These are phyloP conservation scores for Starmerella lactis-condensi DNA, from an alignment of 805 yeast genomes.

Conservation along the genomic window DNA sequence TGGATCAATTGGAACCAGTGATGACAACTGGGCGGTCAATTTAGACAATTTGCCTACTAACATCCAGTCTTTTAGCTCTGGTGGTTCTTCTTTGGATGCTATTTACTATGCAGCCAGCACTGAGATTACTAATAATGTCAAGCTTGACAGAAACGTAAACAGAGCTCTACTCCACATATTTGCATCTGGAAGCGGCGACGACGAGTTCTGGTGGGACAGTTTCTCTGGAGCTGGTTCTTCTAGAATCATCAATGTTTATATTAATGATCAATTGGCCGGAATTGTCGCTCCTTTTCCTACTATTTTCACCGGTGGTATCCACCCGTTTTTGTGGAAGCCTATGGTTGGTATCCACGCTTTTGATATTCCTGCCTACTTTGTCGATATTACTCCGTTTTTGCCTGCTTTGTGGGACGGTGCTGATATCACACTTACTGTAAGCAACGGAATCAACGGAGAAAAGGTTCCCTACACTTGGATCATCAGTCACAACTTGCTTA, in stretches of 20 bases:
- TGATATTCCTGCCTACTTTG: conserved; percentile 49
- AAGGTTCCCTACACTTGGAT: conserved; percentile 20
- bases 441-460: conserved; percentile 14
- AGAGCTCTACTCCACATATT: conserved; percentile 38
- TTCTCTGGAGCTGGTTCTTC: conserved; percentile 19
- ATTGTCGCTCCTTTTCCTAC: conserved; percentile 52
- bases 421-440: conserved; percentile 36
- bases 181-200: conserved; percentile 58
- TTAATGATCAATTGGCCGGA: conserved; percentile 42
- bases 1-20: conserved; percentile 3
- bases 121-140: conserved; percentile 8
- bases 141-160: conserved; percentile 11
- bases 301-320: conserved; percentile 62
- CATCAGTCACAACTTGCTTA: conserved; percentile 19
- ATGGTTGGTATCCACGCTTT: conserved; percentile 57
- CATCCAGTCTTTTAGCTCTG: conserved; percentile 8
- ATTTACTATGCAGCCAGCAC: conserved; percentile 14
- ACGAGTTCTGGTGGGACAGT: conserved; percentile 59
- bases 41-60: conserved; percentile 7
- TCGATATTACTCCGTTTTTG: conserved; percentile 52
- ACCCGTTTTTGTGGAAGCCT: conserved; percentile 69
- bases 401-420: conserved; percentile 48
- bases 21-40: conserved; percentile 14
- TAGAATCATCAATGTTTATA: conserved; percentile 43
- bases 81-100: conserved; percentile 1